Percentiles rank a stretch among this genome's conserved stretches.
phyloP scores from a whole-genome alignment of 176 grass and related monocot genomes.

The Olyra latifolia region DNA sequence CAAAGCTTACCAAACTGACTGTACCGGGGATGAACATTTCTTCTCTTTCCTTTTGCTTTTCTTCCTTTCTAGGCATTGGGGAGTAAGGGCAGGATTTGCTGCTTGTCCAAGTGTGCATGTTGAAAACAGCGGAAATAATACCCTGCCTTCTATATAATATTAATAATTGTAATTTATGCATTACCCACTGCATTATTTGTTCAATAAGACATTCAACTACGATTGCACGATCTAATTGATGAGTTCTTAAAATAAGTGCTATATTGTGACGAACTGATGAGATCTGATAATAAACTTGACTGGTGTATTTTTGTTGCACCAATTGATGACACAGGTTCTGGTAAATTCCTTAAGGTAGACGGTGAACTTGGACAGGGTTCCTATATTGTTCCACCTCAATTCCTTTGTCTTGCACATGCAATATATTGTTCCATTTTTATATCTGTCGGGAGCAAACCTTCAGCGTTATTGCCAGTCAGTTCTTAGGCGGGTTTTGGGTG shows the following conservation, averaged over 20 bases:
- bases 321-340: too few relatives aligned
- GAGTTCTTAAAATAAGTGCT: neutral
- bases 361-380: neutral
- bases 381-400: too few relatives aligned
- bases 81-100: slow-evolving; percentile 34
- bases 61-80: slow-evolving; percentile 30
- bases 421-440: too few relatives aligned
- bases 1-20: slow-evolving; percentile 42
- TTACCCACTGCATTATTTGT: neutral
- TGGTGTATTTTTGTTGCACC: neutral
- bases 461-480: too few relatives aligned
- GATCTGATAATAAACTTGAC: neutral
- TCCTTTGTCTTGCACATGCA: too few relatives aligned
- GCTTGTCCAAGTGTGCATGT: slow-evolving; percentile 38
- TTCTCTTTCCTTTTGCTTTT: neutral
- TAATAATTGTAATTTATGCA: slow-evolving; percentile 37
- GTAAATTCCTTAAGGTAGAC: neutral
- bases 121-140: slow-evolving; percentile 37
- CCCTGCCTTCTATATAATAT: slow-evolving; percentile 13
- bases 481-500: too few relatives aligned
- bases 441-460: too few relatives aligned
- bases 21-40: slow-evolving; percentile 23
- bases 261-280: neutral
- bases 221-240: neutral
- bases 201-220: slow-evolving; percentile 15